Evolutionary conservation across 2,329 filamentous ascomycete species (phyloP).

Genomic region (Ceratocystis papillata): DNA sequence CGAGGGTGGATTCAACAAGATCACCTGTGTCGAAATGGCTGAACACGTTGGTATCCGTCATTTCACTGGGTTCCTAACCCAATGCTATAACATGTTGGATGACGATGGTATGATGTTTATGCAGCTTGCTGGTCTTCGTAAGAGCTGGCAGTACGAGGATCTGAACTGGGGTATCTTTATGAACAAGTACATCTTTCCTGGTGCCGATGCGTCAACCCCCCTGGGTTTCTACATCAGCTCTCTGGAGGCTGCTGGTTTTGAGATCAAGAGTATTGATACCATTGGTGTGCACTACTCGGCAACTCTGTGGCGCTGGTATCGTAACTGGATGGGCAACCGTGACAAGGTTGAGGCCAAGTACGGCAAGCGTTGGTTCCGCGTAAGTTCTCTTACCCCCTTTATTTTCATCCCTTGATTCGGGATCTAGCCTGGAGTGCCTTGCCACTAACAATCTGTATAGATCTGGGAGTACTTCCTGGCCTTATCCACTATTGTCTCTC

Average conservation of each 20-base stretch:
- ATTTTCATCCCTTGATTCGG: not conserved
- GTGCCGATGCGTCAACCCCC: conserved; percentile 88
- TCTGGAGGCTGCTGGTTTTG: conserved; percentile 68
- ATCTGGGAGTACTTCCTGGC: conserved; percentile 91
- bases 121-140: conserved; percentile 87
- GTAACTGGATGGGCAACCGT: conserved; percentile 91
- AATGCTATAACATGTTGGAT: conserved; percentile 90
- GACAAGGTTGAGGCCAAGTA: conserved; percentile 94
- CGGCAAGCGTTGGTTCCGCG: conserved; percentile 87
- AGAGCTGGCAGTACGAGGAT: conserved; percentile 96
- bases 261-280: conserved; percentile 85
- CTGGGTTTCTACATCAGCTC: conserved; percentile 77
- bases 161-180: conserved; percentile 97
- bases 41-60: conserved; percentile 96
- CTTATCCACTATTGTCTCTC: conserved; percentile 70
- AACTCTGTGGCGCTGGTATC: conserved; percentile 95
- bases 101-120: conserved; percentile 95
- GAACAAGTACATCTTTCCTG: conserved; percentile 99
- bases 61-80: conserved; percentile 66
- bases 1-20: conserved; percentile 58
- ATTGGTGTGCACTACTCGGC: conserved; percentile 95
- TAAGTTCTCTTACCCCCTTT: conserved; percentile 38
- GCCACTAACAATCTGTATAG: conserved; percentile 33
- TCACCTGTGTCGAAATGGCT: conserved; percentile 95
- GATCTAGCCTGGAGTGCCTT: not conserved